phyloP scores from a whole-genome alignment of 805 yeast genomes.

The Yarrowia sp. region DNA sequence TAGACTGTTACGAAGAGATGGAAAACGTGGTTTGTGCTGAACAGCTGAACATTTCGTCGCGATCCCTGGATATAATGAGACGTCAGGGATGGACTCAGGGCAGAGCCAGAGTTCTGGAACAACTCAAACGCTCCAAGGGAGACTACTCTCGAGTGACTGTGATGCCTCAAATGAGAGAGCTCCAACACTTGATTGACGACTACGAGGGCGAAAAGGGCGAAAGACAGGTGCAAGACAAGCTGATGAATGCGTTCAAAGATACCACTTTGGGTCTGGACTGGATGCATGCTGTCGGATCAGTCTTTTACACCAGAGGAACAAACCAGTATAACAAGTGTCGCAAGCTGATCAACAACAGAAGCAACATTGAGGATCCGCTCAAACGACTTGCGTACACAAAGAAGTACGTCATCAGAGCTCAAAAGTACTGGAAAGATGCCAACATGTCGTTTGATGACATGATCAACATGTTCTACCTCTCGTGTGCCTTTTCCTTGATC shows the following conservation, averaged over 20 bases:
- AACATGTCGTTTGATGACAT: neutral
- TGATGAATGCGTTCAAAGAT: neutral
- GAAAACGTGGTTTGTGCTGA: neutral
- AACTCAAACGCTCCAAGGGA: neutral
- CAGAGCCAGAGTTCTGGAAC: neutral
- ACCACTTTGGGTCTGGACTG: slow-evolving; percentile 21
- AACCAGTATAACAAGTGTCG: slow-evolving; percentile 24
- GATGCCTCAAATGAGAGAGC: slow-evolving; percentile 6
- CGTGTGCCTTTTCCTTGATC: slow-evolving; percentile 5
- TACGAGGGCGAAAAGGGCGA: slow-evolving; percentile 9
- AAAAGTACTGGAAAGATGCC: slow-evolving; percentile 6
- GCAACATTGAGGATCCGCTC: neutral
- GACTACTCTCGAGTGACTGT: slow-evolving; percentile 7
- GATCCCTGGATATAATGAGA: neutral
- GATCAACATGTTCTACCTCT: slow-evolving; percentile 19
- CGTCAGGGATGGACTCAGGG: slow-evolving; percentile 8
- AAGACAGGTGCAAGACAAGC: neutral
- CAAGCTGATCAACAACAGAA: slow-evolving; percentile 25
- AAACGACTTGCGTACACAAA: neutral
- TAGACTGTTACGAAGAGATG: neutral
- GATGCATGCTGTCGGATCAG: slow-evolving; percentile 15
- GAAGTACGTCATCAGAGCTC: neutral
- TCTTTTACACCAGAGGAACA: slow-evolving; percentile 3
- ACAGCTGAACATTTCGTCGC: neutral
- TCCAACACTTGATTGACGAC: slow-evolving; percentile 15